Evolutionary conservation across 148 eudicot species (phyloP).

Genomic region (Rhododendron mucronatum): DNA sequence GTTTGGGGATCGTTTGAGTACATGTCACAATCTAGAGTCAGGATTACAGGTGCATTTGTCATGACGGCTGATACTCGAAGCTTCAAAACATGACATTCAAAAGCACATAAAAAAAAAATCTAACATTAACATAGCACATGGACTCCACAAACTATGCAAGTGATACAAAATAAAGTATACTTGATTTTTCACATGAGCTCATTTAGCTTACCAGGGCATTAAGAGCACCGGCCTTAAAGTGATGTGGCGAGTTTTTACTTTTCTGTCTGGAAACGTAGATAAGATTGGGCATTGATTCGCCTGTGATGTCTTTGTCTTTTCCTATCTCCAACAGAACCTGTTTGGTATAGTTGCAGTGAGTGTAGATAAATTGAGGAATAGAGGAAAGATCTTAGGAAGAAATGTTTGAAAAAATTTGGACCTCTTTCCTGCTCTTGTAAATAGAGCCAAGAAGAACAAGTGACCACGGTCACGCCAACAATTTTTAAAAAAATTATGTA

Average conservation of each 20-base stretch:
- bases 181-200: neutral
- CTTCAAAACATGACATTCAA: constrained; percentile 15
- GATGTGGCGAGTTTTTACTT: constrained; percentile 43
- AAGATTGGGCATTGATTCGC: constrained; percentile 58
- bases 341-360: neutral
- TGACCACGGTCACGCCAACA: no score
- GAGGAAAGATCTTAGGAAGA: no score
- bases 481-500: no score
- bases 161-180: neutral
- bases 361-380: neutral
- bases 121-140: neutral
- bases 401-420: no score
- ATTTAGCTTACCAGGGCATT: constrained; percentile 46
- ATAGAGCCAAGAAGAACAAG: no score
- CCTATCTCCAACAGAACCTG: constrained; percentile 44
- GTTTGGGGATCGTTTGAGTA: constrained; percentile 65
- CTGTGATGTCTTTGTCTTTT: constrained; percentile 37
- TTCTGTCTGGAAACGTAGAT: constrained; percentile 72
- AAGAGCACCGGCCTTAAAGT: constrained; percentile 89
- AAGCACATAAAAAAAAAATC: neutral
- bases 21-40: constrained; percentile 71
- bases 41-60: constrained; percentile 64
- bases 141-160: no score
- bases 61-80: constrained; percentile 66
- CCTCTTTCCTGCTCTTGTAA: no score